A percentile compares a stretch with the other conserved stretches of the same genome.
phyloP scores from a whole-genome alignment of 2,329 filamentous ascomycete genomes.

The Magnaporthiopsis rhizophila region DNA sequence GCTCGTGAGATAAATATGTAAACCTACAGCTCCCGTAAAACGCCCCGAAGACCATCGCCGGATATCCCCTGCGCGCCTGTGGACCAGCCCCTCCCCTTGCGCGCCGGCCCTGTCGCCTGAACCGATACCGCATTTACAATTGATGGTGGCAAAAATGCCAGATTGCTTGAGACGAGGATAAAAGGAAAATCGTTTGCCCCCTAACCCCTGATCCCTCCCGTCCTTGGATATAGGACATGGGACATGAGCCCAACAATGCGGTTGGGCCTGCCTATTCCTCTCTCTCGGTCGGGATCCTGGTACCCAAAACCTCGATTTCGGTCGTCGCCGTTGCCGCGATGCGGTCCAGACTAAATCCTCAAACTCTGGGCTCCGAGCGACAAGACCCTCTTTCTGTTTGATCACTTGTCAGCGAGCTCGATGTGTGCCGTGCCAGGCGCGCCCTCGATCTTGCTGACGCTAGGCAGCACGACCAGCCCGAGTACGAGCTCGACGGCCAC shows the following conservation, averaged over 20 bases:
- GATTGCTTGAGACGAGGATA: not conserved
- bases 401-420: constrained; percentile 6
- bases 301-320: not conserved
- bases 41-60: not conserved
- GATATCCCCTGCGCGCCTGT: not conserved
- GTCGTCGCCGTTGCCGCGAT: not conserved
- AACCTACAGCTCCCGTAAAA: not conserved
- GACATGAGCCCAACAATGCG: not conserved
- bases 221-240: no score
- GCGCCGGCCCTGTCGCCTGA: not conserved
- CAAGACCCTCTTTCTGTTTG: no score
- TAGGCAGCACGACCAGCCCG: constrained; percentile 1
- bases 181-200: not conserved
- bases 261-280: not conserved
- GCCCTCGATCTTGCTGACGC: not conserved
- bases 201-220: not conserved
- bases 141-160: not conserved
- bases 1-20: not conserved
- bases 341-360: no score
- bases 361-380: no score
- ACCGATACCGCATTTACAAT: not conserved
- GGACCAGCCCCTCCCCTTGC: not conserved
- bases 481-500: constrained; percentile 8
- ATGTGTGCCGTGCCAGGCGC: constrained; percentile 1
- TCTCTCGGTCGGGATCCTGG: not conserved